Evolutionary conservation across 2,329 filamentous ascomycete genomes (phyloP).

Genomic region (Aspergillus sp.): DNA sequence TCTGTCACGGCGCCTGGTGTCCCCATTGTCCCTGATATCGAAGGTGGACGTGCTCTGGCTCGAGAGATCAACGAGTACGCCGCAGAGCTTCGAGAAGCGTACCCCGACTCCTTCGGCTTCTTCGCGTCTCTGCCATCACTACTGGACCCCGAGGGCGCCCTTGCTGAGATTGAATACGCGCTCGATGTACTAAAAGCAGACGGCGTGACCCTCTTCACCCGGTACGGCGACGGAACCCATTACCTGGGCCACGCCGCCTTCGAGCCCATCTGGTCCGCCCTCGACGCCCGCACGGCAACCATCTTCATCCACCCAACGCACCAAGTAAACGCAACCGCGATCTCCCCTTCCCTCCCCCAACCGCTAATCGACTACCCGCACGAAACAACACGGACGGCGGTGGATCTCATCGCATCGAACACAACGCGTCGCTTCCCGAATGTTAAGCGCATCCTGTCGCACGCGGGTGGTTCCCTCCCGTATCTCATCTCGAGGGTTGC

Average conservation of each 20-base stretch:
- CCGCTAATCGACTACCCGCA: conserved; percentile 53
- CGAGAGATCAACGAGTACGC: conserved; percentile 12
- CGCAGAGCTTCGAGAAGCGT: conserved; percentile 5
- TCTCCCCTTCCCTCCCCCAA: conserved; percentile 42
- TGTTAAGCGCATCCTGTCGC: conserved; percentile 54
- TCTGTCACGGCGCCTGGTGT: conserved; percentile 14
- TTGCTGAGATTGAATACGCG: conserved; percentile 14
- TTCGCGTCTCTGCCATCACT: conserved; percentile 14
- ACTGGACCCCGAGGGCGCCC: conserved; percentile 10
- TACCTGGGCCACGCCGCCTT: conserved; percentile 52
- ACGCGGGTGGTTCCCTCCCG: conserved; percentile 54
- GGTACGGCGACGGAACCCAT: conserved; percentile 51
- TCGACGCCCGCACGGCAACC: conserved; percentile 42
- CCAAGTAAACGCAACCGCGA: conserved; percentile 37
- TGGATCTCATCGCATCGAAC: conserved; percentile 46
- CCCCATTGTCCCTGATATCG: conserved; percentile 8
- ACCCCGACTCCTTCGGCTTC: conserved; percentile 12
- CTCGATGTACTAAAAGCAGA: conserved; percentile 38
- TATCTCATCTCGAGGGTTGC: conserved; percentile 44
- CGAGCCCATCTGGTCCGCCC: conserved; percentile 49
- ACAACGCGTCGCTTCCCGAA: conserved; percentile 37
- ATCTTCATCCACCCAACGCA: conserved; percentile 55
- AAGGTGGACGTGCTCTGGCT: neutral
- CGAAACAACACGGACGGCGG: conserved; percentile 51
- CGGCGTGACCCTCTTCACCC: conserved; percentile 51